Evolutionary conservation across 306 rosid genomes (phyloP), one percentile per base, ranked within the genome.

Genomic region (Fragaria ananassa): DNA sequence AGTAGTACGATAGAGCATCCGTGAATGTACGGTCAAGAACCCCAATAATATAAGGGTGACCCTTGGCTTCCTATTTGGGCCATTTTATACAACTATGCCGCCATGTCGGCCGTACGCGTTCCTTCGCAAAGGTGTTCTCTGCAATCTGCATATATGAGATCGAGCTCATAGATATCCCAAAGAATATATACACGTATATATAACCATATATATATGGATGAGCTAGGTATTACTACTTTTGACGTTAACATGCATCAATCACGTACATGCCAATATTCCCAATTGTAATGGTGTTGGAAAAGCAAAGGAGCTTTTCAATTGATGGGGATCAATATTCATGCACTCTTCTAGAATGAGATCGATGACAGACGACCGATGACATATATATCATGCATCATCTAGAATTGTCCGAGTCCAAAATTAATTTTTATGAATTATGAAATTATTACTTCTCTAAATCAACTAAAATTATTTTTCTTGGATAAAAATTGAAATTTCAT

Each of bases 31-130:
- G 72, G 78, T 62, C 10, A 42, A 42, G 45, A 42, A 42, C 45
- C 45, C 45, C 45, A 42, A 10, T 5, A 37, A 42, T 42, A 42
- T 42, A 42, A 8, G 11, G 45, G 45, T 81, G 88, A 80, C 91
- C 70, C 76, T 85, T 87, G 85, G 84, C 60, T 66, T 82, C 44
- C 58, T 39, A 70, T 42, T 75, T 73, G 87, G 70, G 91, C 78
- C 91, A 66, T 47, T 79, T 78, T 56, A 63, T 57, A 78, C 35
- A 31, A 15, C 42, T 19, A 19, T 50, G 64, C 72, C 57, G 58
- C 42, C 68, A 25, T 1, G 21, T 11, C 61, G 54, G 8, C 47
- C 45, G 31, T 27, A 27, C 27, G 27, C 27, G 45, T 42, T 42
- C 54, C 78, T 31, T 53, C 41, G 25, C 14, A 68, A 62, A 18